phyloP scores from a whole-genome alignment of 2,329 filamentous ascomycete genomes.

The Coleophoma eucalyptorum region DNA sequence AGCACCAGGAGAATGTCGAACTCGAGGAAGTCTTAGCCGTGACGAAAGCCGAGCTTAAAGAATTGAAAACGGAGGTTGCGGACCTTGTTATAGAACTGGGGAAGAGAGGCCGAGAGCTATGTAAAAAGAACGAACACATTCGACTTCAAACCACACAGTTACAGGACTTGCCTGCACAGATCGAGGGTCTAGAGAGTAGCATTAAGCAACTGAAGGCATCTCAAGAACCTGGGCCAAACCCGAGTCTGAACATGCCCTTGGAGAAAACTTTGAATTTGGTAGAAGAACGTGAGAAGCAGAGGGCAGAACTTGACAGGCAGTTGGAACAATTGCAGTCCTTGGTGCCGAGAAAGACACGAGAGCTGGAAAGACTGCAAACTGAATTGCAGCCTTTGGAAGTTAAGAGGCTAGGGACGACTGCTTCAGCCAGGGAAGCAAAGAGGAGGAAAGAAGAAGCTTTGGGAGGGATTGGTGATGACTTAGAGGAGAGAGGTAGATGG shows the following conservation, averaged over 20 bases:
- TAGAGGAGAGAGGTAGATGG: conserved; percentile 75
- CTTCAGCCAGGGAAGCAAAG: conserved; percentile 68
- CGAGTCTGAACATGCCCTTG: conserved; percentile 50
- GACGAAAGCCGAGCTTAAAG: conserved; percentile 72
- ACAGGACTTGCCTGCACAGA: conserved; percentile 46
- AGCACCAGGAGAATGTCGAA: conserved; percentile 74
- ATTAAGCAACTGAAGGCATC: conserved; percentile 41
- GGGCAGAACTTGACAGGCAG: conserved; percentile 56
- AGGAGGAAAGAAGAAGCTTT: conserved; percentile 63
- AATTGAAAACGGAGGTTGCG: conserved; percentile 74
- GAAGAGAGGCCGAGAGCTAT: conserved; percentile 54
- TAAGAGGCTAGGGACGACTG: conserved; percentile 59
- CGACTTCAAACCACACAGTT: conserved; percentile 44
- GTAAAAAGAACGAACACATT: conserved; percentile 47
- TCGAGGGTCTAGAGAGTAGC: conserved; percentile 42
- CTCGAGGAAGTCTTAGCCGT: conserved; percentile 67
- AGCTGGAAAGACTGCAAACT: conserved; percentile 61
- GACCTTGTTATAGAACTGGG: conserved; percentile 72
- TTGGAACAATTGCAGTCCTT: conserved; percentile 59
- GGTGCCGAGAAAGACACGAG: conserved; percentile 61
- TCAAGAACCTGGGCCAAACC: conserved; percentile 38
- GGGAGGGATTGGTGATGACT: conserved; percentile 65
- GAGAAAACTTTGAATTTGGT: conserved; percentile 52
- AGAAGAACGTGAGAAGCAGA: conserved; percentile 44
- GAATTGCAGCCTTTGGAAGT: conserved; percentile 67